Percentiles rank a stretch among this genome's conserved stretches.
Conservation (phyloP, 352 stramenopile species). For the Chrysophaeum taylorii region DNA sequence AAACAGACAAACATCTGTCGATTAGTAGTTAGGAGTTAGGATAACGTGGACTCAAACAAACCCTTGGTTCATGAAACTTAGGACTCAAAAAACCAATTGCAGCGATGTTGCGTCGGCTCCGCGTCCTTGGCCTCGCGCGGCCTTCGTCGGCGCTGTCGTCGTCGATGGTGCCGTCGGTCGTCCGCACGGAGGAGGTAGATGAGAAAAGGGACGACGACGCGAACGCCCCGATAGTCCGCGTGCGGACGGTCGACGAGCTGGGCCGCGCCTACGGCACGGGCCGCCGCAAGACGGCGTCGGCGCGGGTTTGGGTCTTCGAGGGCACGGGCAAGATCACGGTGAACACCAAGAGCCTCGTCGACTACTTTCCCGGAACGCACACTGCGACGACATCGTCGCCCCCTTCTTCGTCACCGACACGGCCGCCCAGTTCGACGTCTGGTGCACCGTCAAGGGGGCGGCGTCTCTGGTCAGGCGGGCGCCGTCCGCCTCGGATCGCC, state of each 20-base stretch:
- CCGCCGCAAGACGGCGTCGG: constrained; percentile 80
- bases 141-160: too few relatives aligned
- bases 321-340: constrained; percentile 74
- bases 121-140: too few relatives aligned
- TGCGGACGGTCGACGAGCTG: constrained; percentile 57
- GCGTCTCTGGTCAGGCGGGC: constrained; percentile 78
- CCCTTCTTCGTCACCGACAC: constrained; percentile 24
- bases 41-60: too few relatives aligned
- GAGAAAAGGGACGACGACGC: too few relatives aligned
- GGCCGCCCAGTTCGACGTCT: constrained; percentile 68
- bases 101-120: too few relatives aligned
- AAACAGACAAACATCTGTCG: too few relatives aligned
- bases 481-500: constrained; percentile 81
- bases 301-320: constrained; percentile 82
- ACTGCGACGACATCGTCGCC: constrained; percentile 67
- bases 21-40: too few relatives aligned
- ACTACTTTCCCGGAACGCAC: constrained; percentile 80
- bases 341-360: constrained; percentile 82
- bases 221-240: too few relatives aligned
- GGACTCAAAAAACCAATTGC: too few relatives aligned
- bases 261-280: constrained; percentile 68
- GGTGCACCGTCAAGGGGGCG: constrained; percentile 75
- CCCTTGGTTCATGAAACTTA: too few relatives aligned
- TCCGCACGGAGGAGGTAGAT: too few relatives aligned
- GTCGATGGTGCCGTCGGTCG: too few relatives aligned